A percentile compares a stretch with the other conserved stretches of the same genome.
phyloP scores from a whole-genome alignment of 768 basidiomycete genomes.

The Leccinum incarnatum region DNA sequence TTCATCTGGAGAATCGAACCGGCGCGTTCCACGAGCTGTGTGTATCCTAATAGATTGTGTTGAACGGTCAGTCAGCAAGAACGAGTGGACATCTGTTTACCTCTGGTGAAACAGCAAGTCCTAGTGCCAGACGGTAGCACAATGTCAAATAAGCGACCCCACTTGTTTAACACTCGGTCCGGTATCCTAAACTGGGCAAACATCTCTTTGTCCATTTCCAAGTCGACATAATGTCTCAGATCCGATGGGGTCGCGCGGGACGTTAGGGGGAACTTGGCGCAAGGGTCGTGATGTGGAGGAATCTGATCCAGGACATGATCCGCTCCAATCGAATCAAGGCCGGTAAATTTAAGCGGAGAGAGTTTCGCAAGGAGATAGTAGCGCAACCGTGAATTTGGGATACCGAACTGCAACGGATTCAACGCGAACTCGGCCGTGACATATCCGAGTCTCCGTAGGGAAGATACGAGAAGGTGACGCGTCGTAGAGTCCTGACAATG shows the following conservation, averaged over 20 bases:
- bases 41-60: constrained; percentile 54
- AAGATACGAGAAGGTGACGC: constrained; percentile 50
- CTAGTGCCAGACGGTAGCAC: constrained; percentile 58
- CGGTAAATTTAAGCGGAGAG: constrained; percentile 38
- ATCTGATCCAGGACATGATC: constrained; percentile 48
- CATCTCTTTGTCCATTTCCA: constrained; percentile 8
- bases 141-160: constrained; percentile 81
- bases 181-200: constrained; percentile 42
- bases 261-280: neutral
- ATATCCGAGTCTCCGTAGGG: constrained; percentile 56
- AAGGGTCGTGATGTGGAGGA: constrained; percentile 43
- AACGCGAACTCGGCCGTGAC: constrained; percentile 58
- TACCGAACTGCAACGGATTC: constrained; percentile 74
- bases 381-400: constrained; percentile 78
- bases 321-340: constrained; percentile 14
- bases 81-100: constrained; percentile 31
- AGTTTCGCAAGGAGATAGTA: constrained; percentile 76
- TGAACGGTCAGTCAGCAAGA: neutral
- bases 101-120: constrained; percentile 81
- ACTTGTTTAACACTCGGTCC: constrained; percentile 63
- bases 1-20: constrained; percentile 78
- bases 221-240: constrained; percentile 16
- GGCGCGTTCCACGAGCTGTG: constrained; percentile 70
- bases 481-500: constrained; percentile 59
- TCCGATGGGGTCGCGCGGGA: neutral